Conservation (phyloP, 176 grass and related monocot species). For the Carex cristatella region DNA sequence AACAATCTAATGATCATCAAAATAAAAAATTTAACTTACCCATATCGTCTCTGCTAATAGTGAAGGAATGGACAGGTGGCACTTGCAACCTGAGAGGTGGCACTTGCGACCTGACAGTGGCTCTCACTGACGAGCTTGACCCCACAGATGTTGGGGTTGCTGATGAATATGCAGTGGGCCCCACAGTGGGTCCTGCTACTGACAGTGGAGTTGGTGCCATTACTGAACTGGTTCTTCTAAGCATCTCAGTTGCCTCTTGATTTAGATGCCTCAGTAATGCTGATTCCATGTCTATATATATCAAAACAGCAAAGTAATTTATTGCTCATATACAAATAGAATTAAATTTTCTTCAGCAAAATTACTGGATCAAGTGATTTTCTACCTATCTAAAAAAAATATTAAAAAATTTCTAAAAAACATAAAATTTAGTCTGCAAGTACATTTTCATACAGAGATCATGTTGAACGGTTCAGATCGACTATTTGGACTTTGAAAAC, state of each 20-base stretch:
- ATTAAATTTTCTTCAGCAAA: neutral
- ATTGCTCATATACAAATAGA: neutral
- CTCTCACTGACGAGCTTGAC: neutral
- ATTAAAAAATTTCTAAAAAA: no score
- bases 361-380: no score
- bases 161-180: neutral
- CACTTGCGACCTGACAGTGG: neutral
- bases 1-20: no score
- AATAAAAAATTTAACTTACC: neutral
- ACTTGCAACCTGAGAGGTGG: neutral
- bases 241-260: slow-evolving; percentile 15
- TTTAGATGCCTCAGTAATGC: slow-evolving; percentile 3
- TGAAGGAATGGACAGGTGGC: neutral
- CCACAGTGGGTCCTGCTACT: slow-evolving; percentile 18
- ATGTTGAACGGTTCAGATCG: no score
- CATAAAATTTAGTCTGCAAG: no score
- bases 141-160: neutral
- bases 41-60: neutral
- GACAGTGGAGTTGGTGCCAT: slow-evolving; percentile 19
- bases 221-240: neutral
- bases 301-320: neutral
- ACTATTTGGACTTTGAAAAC: no score
- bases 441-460: no score
- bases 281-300: slow-evolving; percentile 9
- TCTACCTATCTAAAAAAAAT: no score